These are phyloP conservation scores for Phytophthora sansomeana DNA, from an alignment of 352 stramenopile species.

Conservation along the genomic window DNA sequence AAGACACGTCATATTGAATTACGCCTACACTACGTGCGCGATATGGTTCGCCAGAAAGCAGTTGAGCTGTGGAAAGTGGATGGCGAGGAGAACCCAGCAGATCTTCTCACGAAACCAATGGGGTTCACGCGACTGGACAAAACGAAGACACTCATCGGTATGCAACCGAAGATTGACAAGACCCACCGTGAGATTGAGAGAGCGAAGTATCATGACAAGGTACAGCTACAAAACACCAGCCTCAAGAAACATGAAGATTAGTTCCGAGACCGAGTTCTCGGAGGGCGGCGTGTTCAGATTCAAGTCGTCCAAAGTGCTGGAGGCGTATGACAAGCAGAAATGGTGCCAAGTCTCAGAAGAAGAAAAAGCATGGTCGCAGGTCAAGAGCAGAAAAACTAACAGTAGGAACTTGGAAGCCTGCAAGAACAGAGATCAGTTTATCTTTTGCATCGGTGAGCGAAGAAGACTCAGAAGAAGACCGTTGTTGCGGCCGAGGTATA, in stretches of 20 bases:
- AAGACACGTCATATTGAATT: constrained; percentile 6
- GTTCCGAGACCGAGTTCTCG: constrained; percentile 2
- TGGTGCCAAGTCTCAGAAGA: no score
- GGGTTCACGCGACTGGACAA: background rate
- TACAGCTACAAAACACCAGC: no score
- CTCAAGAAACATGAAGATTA: no score
- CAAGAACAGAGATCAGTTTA: background rate
- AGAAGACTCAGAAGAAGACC: background rate
- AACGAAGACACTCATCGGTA: background rate
- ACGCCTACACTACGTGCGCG: background rate
- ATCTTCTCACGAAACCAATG: background rate
- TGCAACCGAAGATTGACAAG: background rate
- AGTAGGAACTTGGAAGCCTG: no score
- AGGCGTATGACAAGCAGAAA: no score
- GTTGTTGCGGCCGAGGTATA: background rate
- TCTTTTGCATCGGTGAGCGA: background rate
- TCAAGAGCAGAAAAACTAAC: background rate
- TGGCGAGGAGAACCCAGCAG: background rate
- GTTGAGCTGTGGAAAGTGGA: background rate
- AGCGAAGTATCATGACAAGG: no score
- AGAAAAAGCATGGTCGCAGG: background rate
- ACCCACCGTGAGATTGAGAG: background rate
- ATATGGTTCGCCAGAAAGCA: background rate
- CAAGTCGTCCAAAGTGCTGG: background rate
- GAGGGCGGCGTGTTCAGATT: constrained; percentile 6